phyloP scores from a whole-genome alignment of 495 filamentous ascomycete species.

The Parachaetomium inaequale region DNA sequence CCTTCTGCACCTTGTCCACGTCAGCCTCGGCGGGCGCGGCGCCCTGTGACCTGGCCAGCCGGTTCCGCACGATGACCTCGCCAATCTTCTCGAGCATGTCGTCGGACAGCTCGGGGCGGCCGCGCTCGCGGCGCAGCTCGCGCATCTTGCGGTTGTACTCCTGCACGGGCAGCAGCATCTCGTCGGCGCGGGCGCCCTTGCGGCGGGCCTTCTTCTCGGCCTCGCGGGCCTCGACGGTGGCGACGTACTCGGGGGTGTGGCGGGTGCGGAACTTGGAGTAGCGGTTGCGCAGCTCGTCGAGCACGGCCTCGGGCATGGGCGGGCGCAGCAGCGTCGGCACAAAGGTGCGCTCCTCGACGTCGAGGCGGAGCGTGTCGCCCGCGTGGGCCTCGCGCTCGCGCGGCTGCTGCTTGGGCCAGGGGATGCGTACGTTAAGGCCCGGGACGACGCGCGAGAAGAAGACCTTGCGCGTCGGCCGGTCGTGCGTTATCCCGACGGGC shows the following conservation, averaged over 20 bases:
- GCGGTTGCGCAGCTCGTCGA: conserved; percentile 85
- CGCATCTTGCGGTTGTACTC: conserved; percentile 47
- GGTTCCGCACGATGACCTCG: conserved; percentile 59
- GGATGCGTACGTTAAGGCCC: conserved; percentile 62
- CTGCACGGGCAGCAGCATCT: conserved; percentile 54
- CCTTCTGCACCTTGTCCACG: conserved; percentile 21
- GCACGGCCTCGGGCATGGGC: conserved; percentile 73
- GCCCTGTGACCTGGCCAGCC: conserved; percentile 15
- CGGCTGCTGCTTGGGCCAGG: conserved; percentile 60
- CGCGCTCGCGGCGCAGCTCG: conserved; percentile 41
- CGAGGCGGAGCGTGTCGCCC: conserved; percentile 68
- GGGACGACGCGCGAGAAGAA: conserved; percentile 53
- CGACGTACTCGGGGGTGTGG: conserved; percentile 67
- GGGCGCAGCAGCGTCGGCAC: conserved; percentile 66
- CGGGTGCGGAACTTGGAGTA: conserved; percentile 79
- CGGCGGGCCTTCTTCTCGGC: conserved; percentile 53
- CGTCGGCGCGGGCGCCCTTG: conserved; percentile 45
- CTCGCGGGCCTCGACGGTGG: conserved; percentile 59
- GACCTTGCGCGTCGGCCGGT: conserved; percentile 43
- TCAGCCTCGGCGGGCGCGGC: conserved; percentile 1
- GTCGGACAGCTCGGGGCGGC: conserved; percentile 50
- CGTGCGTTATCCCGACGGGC: conserved; percentile 39
- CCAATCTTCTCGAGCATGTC: conserved; percentile 65
- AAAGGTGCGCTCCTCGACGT: conserved; percentile 72
- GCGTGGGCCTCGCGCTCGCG: conserved; percentile 51